These are phyloP conservation scores for Arthrinium puccinioides DNA, from an alignment of 2,329 filamentous ascomycete species.

Conservation along the genomic window DNA sequence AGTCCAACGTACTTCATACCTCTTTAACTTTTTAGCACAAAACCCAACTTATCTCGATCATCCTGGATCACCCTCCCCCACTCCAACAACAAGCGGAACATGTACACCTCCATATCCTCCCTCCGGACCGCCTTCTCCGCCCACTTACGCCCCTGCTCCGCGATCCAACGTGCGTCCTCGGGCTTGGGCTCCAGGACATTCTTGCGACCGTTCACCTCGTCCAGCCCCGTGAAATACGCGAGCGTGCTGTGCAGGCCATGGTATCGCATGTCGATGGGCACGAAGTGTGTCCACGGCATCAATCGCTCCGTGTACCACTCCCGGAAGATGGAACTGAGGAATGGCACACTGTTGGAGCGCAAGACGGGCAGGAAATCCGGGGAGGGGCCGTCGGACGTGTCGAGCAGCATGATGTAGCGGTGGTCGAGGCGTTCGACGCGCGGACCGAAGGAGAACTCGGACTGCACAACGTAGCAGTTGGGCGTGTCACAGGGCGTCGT, in stretches of 20 bases:
- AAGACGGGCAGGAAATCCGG: conserved; percentile 53
- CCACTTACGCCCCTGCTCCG: conserved; percentile 59
- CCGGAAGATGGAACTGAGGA: conserved; percentile 65
- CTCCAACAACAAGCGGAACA: conserved; percentile 71
- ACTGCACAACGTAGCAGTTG: conserved; percentile 39
- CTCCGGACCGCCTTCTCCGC: conserved; percentile 53
- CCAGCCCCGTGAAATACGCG: conserved; percentile 63
- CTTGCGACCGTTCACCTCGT: conserved; percentile 35
- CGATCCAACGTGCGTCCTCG: conserved; percentile 56
- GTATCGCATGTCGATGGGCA: conserved; percentile 67
- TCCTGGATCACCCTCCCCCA: conserved; percentile 68
- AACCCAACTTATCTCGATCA: conserved; percentile 37
- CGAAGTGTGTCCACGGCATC: conserved; percentile 72
- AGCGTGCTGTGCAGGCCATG: conserved; percentile 68
- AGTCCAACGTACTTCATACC: neutral
- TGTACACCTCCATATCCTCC: conserved; percentile 74
- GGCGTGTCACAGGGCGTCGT: conserved; percentile 43
- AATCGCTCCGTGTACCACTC: conserved; percentile 75
- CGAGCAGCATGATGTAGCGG: conserved; percentile 65
- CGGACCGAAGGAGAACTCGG: conserved; percentile 44
- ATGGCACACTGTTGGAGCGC: conserved; percentile 58
- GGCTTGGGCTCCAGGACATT: conserved; percentile 40
- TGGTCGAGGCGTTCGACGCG: conserved; percentile 51
- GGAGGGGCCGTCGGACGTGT: conserved; percentile 63
- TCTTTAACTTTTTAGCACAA: conserved; percentile 11